phyloP scores from a whole-genome alignment of 1,284 basidiomycete genomes.

The Irpex lacteus region DNA sequence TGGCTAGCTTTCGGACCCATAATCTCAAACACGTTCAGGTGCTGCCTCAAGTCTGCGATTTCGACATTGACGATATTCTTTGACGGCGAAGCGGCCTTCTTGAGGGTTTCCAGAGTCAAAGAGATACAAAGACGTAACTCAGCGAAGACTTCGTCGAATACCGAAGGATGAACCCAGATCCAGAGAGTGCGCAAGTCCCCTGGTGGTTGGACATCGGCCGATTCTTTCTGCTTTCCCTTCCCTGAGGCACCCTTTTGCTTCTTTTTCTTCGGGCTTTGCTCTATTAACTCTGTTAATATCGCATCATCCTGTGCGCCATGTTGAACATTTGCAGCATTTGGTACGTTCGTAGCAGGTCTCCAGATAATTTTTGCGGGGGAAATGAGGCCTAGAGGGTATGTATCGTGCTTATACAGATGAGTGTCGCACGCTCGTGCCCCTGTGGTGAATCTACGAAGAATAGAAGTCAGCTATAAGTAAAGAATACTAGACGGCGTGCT shows the following conservation, averaged over 20 bases:
- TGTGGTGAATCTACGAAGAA: conserved; percentile 43
- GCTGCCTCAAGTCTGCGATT: conserved; percentile 65
- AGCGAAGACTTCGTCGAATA: conserved; percentile 54
- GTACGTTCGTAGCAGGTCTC: conserved; percentile 39
- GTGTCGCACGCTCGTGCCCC: conserved; percentile 62
- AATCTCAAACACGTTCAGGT: conserved; percentile 81
- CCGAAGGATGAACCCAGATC: conserved; percentile 77
- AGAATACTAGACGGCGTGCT: not conserved
- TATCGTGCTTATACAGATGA: conserved; percentile 56
- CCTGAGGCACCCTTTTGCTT: conserved; percentile 2
- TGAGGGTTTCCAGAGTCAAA: conserved; percentile 41
- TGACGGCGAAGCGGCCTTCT: conserved; percentile 27
- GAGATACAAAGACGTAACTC: conserved; percentile 53
- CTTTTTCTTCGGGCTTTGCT: no score
- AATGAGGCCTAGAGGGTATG: conserved; percentile 71
- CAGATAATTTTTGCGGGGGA: conserved; percentile 76
- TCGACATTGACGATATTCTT: conserved; percentile 45
- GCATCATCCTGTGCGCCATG: conserved; percentile 17
- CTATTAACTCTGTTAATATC: conserved; percentile 10
- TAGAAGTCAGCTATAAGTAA: not conserved
- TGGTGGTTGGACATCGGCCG: conserved; percentile 8
- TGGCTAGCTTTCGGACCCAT: conserved; percentile 83
- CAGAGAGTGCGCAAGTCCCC: conserved; percentile 50
- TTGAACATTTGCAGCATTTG: not conserved
- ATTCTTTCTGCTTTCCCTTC: conserved; percentile 19